A percentile compares a stretch with the other conserved stretches of the same genome.
phyloP scores from a whole-genome alignment of 768 basidiomycete species.

The Leccinum barrowsii region DNA sequence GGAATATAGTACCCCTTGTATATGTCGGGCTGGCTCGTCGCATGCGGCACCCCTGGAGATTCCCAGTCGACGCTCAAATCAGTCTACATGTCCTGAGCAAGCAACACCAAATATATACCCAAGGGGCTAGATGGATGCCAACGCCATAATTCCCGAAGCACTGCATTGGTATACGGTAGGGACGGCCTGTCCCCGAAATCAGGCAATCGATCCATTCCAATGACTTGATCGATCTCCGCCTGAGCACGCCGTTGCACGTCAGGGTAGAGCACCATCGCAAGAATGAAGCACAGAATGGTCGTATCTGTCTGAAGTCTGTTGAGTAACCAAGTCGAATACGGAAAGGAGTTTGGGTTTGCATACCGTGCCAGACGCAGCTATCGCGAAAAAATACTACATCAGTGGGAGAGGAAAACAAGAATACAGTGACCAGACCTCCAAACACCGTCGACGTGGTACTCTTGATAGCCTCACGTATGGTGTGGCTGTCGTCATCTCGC shows the following conservation, averaged over 20 bases:
- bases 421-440: neutral
- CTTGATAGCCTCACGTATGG: neutral
- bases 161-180: slow-evolving; percentile 26
- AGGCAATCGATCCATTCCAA: slow-evolving; percentile 22
- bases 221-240: slow-evolving; percentile 24
- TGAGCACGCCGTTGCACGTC: slow-evolving; percentile 25
- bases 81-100: neutral
- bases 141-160: slow-evolving; percentile 24
- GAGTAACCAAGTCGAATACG: neutral
- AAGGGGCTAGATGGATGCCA: slow-evolving; percentile 17
- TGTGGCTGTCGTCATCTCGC: neutral
- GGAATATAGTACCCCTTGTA: slow-evolving; percentile 23
- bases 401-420: neutral
- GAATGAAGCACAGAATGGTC: slow-evolving; percentile 16
- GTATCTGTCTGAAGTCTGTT: slow-evolving; percentile 12
- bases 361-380: slow-evolving; percentile 1
- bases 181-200: slow-evolving; percentile 20
- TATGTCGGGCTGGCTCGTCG: slow-evolving; percentile 11
- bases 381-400: neutral
- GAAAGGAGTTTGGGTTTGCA: neutral
- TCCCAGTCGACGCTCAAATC: neutral
- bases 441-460: neutral
- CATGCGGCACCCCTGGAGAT: slow-evolving; percentile 9
- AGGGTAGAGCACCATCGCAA: slow-evolving; percentile 28
- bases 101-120: neutral